Evolutionary conservation across 768 basidiomycete species (phyloP), one percentile per base, ranked within the genome.

Genomic region (Punctularia strigosozonata): DNA sequence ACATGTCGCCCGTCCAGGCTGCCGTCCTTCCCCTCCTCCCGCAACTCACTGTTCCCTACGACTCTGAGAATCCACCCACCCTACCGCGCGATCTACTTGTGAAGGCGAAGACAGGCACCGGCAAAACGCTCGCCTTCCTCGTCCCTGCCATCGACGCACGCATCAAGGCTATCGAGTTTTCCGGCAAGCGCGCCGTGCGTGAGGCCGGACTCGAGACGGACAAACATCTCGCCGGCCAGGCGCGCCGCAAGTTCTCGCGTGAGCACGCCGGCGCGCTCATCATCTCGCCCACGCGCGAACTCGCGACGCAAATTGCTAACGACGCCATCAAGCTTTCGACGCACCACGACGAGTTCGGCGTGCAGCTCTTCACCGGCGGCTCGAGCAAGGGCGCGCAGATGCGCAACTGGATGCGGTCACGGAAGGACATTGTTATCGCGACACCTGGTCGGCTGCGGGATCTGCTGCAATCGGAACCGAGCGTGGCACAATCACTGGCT

Each of bases 391-490:
- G 63, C 1, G 47, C 44, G 22, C 91, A 97, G 58, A 55, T 90
- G 50, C 63, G 73, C 6, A 69, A 77, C 1, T 95, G 77, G 74
- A 62, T 59, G 49, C 54, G 59, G 14, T 71, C 74, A 2, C 58
- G 77, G 30, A 73, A 76, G 44, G 90, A 95, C 53, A 74, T 94
- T 37, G 75, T 94, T 31, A 86, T 95, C 24, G 79, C 78, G 1
- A 97, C 91, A 1, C 88, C 91, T n/a, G 91, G 91, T 32, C 73
- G 91, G 17, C 57, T 95, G 37, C 66, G 75, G 42, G 90, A 94
- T 56, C 47, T 88, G 30, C 51, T 94, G 38, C 58, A 70, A 40
- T 68, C 62, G 32, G 77, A 79, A 39, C 65, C 68, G 1, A 66
- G 66, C 2, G 67, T 91, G 7, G 59, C 59, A 15, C 62, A 64